Conservation (phyloP, 345 rosid species). For the Brassica carinata region DNA sequence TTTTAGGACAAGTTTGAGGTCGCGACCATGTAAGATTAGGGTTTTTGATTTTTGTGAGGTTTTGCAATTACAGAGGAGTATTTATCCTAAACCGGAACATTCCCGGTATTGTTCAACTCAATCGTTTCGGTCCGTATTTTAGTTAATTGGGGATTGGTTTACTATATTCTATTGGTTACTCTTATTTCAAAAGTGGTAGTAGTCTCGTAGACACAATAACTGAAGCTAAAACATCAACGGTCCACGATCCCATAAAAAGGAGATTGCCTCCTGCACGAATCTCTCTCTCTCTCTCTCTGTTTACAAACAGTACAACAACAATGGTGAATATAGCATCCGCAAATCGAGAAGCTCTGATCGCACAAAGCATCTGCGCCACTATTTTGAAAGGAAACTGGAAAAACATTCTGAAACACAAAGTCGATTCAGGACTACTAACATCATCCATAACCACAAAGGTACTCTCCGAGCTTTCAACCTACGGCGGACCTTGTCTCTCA, state of each 20-base stretch:
- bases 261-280: not conserved
- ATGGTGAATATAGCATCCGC: slow-evolving; percentile 26
- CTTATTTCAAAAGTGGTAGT: too few species aligned
- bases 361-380: slow-evolving; percentile 50
- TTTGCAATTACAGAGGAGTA: not conserved
- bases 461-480: slow-evolving; percentile 51
- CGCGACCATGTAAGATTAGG: slow-evolving; percentile 29
- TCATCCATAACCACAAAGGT: slow-evolving; percentile 52
- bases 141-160: not conserved
- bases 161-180: too few species aligned
- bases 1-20: slow-evolving; percentile 15
- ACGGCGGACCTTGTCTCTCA: slow-evolving; percentile 48
- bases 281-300: not conserved
- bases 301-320: not conserved
- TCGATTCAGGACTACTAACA: slow-evolving; percentile 45
- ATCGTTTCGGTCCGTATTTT: not conserved
- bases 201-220: too few species aligned
- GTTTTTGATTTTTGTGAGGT: slow-evolving; percentile 29
- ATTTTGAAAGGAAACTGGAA: slow-evolving; percentile 74
- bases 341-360: slow-evolving; percentile 45
- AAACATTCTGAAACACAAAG: slow-evolving; percentile 45
- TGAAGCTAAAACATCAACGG: too few species aligned
- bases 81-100: not conserved
- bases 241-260: too few species aligned
- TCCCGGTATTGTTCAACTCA: not conserved